Percentiles rank a stretch among this genome's conserved stretches.
phyloP scores from a whole-genome alignment of 2,329 filamentous ascomycete species.

The Diatrype stigma region DNA sequence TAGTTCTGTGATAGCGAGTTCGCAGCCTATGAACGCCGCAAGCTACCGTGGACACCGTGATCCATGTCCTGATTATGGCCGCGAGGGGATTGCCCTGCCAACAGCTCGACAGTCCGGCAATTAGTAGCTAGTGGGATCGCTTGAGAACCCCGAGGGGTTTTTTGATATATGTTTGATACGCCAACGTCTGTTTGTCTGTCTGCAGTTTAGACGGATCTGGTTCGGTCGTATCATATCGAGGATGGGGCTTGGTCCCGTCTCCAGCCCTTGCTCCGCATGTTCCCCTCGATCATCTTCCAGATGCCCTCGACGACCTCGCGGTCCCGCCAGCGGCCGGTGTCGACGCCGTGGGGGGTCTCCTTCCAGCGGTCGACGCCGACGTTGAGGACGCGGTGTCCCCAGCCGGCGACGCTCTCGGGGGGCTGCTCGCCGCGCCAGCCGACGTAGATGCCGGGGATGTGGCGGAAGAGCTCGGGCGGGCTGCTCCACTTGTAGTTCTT shows the following conservation, averaged over 20 bases:
- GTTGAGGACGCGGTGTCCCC: constrained; percentile 79
- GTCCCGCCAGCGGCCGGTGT: constrained; percentile 71
- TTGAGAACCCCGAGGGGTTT: no score
- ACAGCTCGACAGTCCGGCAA: no score
- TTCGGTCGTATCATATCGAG: constrained; percentile 34
- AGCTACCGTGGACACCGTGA: no score
- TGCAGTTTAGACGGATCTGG: no score
- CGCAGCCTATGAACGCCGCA: no score
- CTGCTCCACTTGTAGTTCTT: constrained; percentile 96
- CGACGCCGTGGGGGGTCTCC: constrained; percentile 40
- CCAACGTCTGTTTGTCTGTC: no score
- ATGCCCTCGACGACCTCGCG: constrained; percentile 89
- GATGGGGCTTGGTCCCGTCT: constrained; percentile 63
- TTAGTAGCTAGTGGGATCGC: no score
- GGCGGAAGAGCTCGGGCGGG: constrained; percentile 82
- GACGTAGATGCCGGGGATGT: constrained; percentile 82
- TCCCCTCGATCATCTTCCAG: constrained; percentile 83
- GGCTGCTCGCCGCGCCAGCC: constrained; percentile 83
- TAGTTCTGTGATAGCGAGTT: no score
- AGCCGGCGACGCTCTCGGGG: constrained; percentile 73
- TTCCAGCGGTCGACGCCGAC: constrained; percentile 84
- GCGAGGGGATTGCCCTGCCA: no score
- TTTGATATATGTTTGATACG: no score
- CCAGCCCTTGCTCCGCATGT: constrained; percentile 86
- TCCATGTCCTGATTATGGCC: no score